A percentile compares a stretch with the other conserved stretches of the same genome.
These are phyloP conservation scores for Thraustotheca clavata DNA, from an alignment of 352 stramenopile species.

Conservation along the genomic window DNA sequence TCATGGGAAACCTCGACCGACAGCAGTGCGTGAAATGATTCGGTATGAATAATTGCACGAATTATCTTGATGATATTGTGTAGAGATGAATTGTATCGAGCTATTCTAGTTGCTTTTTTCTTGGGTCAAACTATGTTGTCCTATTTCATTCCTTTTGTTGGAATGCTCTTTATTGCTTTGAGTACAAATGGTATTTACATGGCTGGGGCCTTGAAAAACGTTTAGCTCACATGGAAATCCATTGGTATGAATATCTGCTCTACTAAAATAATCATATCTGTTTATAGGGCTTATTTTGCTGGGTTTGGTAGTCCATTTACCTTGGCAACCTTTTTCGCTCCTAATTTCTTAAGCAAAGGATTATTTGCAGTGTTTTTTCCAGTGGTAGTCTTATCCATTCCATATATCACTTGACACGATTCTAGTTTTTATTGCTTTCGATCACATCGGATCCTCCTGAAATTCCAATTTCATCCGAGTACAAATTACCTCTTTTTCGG, in stretches of 20 bases:
- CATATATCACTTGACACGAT: background rate
- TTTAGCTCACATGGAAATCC: conserved; percentile 68
- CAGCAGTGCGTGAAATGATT: conserved; percentile 79
- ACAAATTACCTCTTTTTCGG: conserved; percentile 71
- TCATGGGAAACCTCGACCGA: conserved; percentile 48
- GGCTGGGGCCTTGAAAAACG: conserved; percentile 79
- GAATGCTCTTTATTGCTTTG: conserved; percentile 86
- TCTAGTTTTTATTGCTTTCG: conserved; percentile 71
- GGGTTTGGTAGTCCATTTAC: conserved; percentile 83
- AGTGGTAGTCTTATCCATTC: conserved; percentile 31
- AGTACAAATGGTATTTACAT: conserved; percentile 85
- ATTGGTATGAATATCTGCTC: conserved; percentile 39
- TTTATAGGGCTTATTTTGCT: conserved; percentile 66
- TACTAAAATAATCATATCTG: background rate
- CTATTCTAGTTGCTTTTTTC: conserved; percentile 81
- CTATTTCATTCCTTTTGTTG: conserved; percentile 70
- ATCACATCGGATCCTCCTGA: conserved; percentile 71
- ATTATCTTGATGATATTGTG: background rate
- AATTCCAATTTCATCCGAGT: conserved; percentile 25
- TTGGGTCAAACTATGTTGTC: conserved; percentile 75
- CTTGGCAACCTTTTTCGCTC: conserved; percentile 81
- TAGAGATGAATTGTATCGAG: conserved; percentile 78
- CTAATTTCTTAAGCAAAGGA: conserved; percentile 86
- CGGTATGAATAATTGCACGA: conserved; percentile 30
- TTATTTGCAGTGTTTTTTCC: conserved; percentile 84